Evolutionary conservation across 2,329 filamentous ascomycete species (phyloP).

Genomic region (Chaetomium sp.): DNA sequence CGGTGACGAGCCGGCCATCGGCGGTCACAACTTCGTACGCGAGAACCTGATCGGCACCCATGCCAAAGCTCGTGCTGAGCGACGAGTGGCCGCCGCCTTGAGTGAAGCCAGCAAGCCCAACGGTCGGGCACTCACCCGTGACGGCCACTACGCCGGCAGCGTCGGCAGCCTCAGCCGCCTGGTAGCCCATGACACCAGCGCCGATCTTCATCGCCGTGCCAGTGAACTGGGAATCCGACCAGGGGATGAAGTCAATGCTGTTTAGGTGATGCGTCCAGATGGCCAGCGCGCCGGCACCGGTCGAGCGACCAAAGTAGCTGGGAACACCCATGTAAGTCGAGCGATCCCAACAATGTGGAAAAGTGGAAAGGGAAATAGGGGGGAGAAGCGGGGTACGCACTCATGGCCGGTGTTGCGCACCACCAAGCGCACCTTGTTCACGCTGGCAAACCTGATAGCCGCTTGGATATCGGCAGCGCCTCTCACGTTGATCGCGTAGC

Average conservation of each 20-base stretch:
- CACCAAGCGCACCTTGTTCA: constrained; percentile 41
- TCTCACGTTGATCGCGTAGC: constrained; percentile 32
- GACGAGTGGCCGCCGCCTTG: constrained; percentile 43
- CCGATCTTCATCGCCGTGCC: constrained; percentile 50
- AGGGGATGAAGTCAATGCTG: constrained; percentile 22
- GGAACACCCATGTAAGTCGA: background rate
- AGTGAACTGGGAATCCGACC: constrained; percentile 29
- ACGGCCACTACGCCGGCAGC: constrained; percentile 41
- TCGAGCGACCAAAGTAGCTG: constrained; percentile 23
- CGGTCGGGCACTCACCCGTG: constrained; percentile 45
- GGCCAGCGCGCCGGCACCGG: constrained; percentile 30
- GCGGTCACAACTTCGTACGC: constrained; percentile 42
- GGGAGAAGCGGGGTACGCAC: constrained; percentile 25
- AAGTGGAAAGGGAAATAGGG: background rate
- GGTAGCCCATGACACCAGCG: constrained; percentile 46
- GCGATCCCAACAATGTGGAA: background rate
- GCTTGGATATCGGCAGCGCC: constrained; percentile 27
- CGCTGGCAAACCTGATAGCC: constrained; percentile 39
- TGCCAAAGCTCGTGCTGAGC: constrained; percentile 38
- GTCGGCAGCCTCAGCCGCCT: constrained; percentile 43
- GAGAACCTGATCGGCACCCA: constrained; percentile 39
- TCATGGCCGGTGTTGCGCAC: constrained; percentile 48
- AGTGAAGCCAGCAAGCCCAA: constrained; percentile 42
- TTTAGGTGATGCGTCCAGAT: constrained; percentile 33
- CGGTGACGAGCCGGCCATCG: constrained; percentile 38